Evolutionary conservation across 2,329 filamentous ascomycete genomes (phyloP).

Genomic region (Ophiostoma triangulosporum): DNA sequence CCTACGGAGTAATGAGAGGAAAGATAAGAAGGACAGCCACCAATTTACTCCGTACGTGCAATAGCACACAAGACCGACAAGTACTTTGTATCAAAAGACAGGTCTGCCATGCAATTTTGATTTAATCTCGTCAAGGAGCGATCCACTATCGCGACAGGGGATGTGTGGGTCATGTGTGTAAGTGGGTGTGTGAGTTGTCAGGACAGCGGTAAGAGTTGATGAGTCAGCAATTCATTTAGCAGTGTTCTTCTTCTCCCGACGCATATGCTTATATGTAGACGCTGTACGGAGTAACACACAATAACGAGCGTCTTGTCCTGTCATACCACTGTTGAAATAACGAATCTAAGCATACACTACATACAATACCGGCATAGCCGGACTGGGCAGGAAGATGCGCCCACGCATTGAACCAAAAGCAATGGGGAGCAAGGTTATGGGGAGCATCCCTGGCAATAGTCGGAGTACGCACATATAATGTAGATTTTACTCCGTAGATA

Average conservation of each 20-base stretch:
- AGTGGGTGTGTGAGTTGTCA: background rate
- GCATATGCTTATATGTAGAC: too few species aligned
- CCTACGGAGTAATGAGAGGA: too few species aligned
- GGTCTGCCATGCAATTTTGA: slow-evolving; percentile 11
- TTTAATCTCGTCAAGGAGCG: slow-evolving; percentile 12
- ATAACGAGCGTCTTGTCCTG: background rate
- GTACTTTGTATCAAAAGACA: too few species aligned
- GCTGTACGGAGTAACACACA: background rate
- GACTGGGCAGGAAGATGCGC: slow-evolving; percentile 1
- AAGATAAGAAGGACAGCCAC: too few species aligned
- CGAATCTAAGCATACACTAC: background rate
- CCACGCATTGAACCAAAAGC: background rate
- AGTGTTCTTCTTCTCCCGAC: too few species aligned
- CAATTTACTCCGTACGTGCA: too few species aligned
- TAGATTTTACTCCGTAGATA: background rate
- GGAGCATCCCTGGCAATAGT: background rate
- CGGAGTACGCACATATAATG: too few species aligned
- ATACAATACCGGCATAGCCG: background rate
- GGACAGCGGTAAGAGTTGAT: background rate
- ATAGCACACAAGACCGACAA: background rate
- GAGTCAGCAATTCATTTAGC: too few species aligned
- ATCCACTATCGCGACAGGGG: slow-evolving; percentile 7
- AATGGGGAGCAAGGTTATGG: background rate
- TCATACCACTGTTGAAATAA: background rate
- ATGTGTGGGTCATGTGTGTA: background rate